Percentiles rank a stretch among this genome's conserved stretches.
phyloP scores from a whole-genome alignment of 345 rosid species.

The Triadica sebifera region DNA sequence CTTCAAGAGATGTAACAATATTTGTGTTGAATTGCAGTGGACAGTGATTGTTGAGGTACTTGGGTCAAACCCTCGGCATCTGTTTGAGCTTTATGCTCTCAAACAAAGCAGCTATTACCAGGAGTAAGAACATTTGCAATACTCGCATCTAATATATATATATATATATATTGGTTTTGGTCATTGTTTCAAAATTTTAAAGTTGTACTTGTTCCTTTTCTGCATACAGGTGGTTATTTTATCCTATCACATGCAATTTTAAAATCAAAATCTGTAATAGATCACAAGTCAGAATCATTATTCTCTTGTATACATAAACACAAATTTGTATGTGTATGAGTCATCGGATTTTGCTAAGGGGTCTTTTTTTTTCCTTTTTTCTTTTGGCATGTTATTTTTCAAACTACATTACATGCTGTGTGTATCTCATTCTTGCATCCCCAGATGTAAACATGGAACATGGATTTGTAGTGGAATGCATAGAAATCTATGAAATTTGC shows the following conservation, averaged over 20 bases:
- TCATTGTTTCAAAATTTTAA: neutral
- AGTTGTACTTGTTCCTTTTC: neutral
- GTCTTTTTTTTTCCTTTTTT: neutral
- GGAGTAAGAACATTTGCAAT: conserved; percentile 42
- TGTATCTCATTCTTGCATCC: too few species aligned
- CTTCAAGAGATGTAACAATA: conserved; percentile 19
- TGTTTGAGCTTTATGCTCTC: conserved; percentile 92
- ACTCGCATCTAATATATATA: neutral
- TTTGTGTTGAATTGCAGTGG: conserved; percentile 56
- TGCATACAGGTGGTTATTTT: neutral
- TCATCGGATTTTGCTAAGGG: neutral
- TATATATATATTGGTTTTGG: too few species aligned
- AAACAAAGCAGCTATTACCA: conserved; percentile 76
- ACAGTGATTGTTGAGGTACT: conserved; percentile 77
- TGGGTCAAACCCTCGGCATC: conserved; percentile 84
- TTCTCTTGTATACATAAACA: neutral
- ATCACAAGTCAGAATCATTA: neutral
- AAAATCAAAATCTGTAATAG: neutral
- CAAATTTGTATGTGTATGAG: neutral
- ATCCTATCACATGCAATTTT: neutral
- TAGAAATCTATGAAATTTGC: neutral
- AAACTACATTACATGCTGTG: too few species aligned
- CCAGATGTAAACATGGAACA: too few species aligned
- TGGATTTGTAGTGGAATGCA: too few species aligned
- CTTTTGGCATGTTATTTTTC: neutral